phyloP scores from a whole-genome alignment of 495 filamentous ascomycete species.

The Xylaria bambusicola region DNA sequence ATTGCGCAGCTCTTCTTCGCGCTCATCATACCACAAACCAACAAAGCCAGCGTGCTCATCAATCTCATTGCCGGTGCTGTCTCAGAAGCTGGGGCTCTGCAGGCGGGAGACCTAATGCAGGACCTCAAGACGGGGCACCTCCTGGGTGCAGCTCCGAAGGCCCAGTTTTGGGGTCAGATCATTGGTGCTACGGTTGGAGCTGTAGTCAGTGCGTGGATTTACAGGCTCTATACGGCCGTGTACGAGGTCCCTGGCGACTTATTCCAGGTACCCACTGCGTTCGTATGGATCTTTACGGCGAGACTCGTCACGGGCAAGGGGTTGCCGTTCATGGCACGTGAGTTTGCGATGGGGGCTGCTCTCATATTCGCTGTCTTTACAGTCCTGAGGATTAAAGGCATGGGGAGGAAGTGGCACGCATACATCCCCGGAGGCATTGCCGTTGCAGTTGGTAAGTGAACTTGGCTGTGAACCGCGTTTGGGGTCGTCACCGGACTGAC shows the following conservation, averaged over 20 bases:
- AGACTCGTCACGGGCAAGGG: constrained; percentile 92
- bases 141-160: constrained; percentile 85
- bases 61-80: constrained; percentile 96
- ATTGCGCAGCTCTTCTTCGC: constrained; percentile 94
- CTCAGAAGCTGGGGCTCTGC: constrained; percentile 79
- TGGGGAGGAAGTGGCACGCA: constrained; percentile 52
- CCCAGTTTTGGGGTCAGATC: constrained; percentile 95
- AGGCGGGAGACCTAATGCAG: constrained; percentile 98
- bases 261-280: constrained; percentile 92
- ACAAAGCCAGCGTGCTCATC: constrained; percentile 80
- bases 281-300: constrained; percentile 96
- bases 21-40: constrained; percentile 71
- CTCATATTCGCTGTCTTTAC: constrained; percentile 71
- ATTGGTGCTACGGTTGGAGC: constrained; percentile 90
- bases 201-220: constrained; percentile 81
- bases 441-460: constrained; percentile 73
- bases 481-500: constrained; percentile 16
- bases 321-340: constrained; percentile 75
- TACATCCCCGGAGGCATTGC: constrained; percentile 91
- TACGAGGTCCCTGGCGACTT: constrained; percentile 84
- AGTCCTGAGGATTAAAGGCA: constrained; percentile 59
- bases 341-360: constrained; percentile 72
- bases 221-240: constrained; percentile 86
- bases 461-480: not conserved
- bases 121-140: constrained; percentile 97